Base-by-base conservation (phyloP, 148 eudicot species). In the Drosera capensis region DNA sequence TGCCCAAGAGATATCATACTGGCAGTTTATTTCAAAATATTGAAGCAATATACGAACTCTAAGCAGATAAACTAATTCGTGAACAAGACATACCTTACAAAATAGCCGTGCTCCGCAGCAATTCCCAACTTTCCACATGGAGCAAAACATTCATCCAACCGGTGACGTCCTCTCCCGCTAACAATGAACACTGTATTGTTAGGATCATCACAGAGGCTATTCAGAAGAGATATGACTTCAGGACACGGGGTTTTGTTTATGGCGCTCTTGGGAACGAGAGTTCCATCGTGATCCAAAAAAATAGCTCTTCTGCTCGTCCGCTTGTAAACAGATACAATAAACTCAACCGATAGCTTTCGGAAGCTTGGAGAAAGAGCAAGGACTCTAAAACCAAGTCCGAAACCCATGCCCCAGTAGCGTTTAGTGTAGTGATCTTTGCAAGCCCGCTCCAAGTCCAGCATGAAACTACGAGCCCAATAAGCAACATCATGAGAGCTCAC, bases 401-500 rank as follows among this genome's bases (percentile, higher is more conserved):
- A 41, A 38, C 68, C 68, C 15, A 63, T 55, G 3, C 68, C 68
- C 61, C 62, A 63, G 46, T 62, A 63, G 13, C 68, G 25, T 28
- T 46, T 43, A 30, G 55, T 56, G 34, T 51, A 63, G 34, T 63
- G 68, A 48, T 66, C 71, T 7, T 46, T 55, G 44, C 71, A 66
- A 18, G 62, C 54, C 19, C 71, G 54, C 37, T 66, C 71, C 29
- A 66, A 31, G 49, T 66, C n/a, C n/a, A n/a, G 71, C 19, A 60
- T 14, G 52, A 66, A 66, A 45, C 71, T 66, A 11, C 66, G 59
- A 3, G 71, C 49, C 71, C 71, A 66, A 51, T 49, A 66, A 30
- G 56, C 71, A 11, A 66, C 71, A 55, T 66, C 66, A 35, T 66
- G 71, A 22, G 52, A 53, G 48, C 71, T 66, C n/a, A 66, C 62